Conservation (phyloP, 1,139 yeast genomes). For the Arxiozyma slooffiae region DNA sequence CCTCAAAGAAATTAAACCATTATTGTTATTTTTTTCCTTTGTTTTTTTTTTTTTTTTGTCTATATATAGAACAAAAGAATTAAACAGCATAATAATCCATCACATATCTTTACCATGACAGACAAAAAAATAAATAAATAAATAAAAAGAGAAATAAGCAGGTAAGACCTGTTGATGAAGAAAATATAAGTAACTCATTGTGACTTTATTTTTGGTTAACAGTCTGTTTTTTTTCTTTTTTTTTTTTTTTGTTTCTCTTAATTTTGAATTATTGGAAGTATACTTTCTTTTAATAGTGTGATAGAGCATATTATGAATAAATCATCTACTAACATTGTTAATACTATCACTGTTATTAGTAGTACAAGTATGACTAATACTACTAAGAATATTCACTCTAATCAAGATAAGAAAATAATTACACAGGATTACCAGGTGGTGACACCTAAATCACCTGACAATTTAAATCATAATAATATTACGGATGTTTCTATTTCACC, state of each 20-base stretch:
- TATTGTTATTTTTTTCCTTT: no score
- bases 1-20: no score
- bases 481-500: neutral
- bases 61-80: no score
- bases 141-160: neutral
- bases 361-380: neutral
- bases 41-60: no score
- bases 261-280: neutral
- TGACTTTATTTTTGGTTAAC: neutral
- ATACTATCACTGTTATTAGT: neutral
- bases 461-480: slow-evolving; percentile 7
- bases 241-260: no score
- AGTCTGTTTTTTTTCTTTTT: neutral
- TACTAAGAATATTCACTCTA: slow-evolving; percentile 28
- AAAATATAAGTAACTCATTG: neutral
- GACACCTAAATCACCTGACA: slow-evolving; percentile 36
- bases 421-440: slow-evolving; percentile 31
- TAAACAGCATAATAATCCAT: no score
- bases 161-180: neutral
- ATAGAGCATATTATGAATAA: no score
- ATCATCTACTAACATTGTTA: neutral
- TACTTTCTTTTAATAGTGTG: neutral
- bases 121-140: neutral
- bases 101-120: no score
- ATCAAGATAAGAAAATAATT: slow-evolving; percentile 8